These are phyloP conservation scores for Fagopyrum tataricum DNA, from an alignment of 148 eudicot species.

Conservation along the genomic window DNA sequence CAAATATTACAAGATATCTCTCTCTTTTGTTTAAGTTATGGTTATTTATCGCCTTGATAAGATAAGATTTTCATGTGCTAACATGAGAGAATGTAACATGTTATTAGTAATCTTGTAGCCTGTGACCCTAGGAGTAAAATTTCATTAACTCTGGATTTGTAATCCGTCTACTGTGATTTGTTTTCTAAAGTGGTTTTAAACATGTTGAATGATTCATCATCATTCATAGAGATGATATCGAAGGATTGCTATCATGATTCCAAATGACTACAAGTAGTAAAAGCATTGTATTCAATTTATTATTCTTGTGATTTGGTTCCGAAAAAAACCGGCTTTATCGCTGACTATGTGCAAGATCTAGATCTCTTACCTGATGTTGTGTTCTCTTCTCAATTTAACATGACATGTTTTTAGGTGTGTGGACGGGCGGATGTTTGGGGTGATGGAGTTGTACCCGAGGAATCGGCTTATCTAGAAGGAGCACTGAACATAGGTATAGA, in stretches of 20 bases:
- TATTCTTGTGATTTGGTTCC: no score
- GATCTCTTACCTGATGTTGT: background rate
- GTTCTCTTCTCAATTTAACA: background rate
- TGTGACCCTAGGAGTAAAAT: no score
- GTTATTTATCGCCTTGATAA: no score
- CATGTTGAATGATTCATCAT: background rate
- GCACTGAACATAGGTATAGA: constrained; percentile 78
- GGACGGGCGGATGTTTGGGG: constrained; percentile 97
- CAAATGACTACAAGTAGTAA: background rate
- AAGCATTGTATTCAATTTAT: no score
- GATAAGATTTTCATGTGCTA: background rate
- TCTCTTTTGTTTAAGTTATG: no score
- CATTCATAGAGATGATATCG: background rate
- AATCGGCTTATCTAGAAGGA: constrained; percentile 84
- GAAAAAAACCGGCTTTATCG: no score
- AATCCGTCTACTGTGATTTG: background rate
- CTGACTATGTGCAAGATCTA: no score
- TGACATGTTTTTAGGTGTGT: constrained; percentile 47
- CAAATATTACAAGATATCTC: background rate
- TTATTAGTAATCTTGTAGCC: background rate
- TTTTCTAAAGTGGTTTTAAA: background rate
- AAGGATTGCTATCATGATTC: background rate
- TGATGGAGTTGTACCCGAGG: constrained; percentile 95
- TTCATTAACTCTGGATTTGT: no score
- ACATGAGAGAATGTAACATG: background rate